Percentiles rank a stretch among this genome's conserved stretches.
Conservation (phyloP, 2,329 filamentous ascomycete genomes). For the Pyrenochaeta sp. region DNA sequence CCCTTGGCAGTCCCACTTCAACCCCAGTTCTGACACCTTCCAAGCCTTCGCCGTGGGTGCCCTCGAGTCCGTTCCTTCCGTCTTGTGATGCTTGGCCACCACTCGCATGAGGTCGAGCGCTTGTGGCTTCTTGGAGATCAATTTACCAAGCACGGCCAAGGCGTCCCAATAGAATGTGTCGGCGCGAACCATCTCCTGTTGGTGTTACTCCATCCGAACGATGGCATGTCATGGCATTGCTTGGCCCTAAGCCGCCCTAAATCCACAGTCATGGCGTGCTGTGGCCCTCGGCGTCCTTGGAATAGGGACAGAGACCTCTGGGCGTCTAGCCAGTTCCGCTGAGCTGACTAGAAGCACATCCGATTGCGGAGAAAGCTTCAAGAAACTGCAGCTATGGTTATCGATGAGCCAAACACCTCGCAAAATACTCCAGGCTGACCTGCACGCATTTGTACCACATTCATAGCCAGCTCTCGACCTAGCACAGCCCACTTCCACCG, state of each 20-base stretch:
- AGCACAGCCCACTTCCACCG: background rate
- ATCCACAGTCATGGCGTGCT: constrained; percentile 19
- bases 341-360: constrained; percentile 9
- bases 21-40: constrained; percentile 35
- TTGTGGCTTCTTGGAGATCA: constrained; percentile 4
- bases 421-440: background rate
- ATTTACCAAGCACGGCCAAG: constrained; percentile 32
- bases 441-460: background rate
- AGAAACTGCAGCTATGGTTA: background rate
- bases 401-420: background rate
- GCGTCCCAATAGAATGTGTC: constrained; percentile 23
- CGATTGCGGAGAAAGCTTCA: background rate
- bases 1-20: constrained; percentile 35
- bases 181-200: constrained; percentile 12
- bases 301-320: constrained; percentile 21
- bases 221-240: constrained; percentile 33
- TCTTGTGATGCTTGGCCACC: constrained; percentile 38
- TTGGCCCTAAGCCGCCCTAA: constrained; percentile 32
- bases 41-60: constrained; percentile 26
- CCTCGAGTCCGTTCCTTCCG: constrained; percentile 29
- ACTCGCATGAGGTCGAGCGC: constrained; percentile 6
- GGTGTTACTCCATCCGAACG: constrained; percentile 16
- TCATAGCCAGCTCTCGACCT: background rate
- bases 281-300: constrained; percentile 28
- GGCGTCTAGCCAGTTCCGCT: constrained; percentile 15